Evolutionary conservation across 345 rosid genomes (phyloP).

Genomic region (Carallia pectinifolia): DNA sequence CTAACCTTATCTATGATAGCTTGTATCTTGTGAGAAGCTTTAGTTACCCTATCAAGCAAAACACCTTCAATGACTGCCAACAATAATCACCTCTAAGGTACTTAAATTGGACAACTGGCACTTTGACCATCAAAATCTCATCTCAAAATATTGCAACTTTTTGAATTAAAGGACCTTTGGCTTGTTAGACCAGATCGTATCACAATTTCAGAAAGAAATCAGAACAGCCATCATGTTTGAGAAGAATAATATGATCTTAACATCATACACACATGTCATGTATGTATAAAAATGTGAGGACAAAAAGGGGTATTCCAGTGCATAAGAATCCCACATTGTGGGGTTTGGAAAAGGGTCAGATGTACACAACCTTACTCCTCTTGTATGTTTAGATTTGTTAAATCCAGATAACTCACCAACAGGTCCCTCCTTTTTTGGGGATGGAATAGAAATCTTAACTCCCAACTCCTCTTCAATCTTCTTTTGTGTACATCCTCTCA

Average conservation of each 20-base stretch:
- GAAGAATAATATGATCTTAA: not conserved
- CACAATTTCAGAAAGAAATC: not conserved
- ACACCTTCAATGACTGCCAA: constrained; percentile 70
- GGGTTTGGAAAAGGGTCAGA: too few species aligned
- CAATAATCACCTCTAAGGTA: constrained; percentile 14
- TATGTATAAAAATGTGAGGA: not conserved
- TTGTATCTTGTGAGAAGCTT: constrained; percentile 65
- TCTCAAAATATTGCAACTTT: not conserved
- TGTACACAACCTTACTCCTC: too few species aligned
- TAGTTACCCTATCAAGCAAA: constrained; percentile 55
- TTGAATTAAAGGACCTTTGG: constrained; percentile 1
- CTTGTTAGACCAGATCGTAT: not conserved
- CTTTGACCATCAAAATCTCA: constrained; percentile 1
- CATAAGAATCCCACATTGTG: too few species aligned
- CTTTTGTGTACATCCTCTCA: constrained; percentile 64
- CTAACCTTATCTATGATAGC: constrained; percentile 63
- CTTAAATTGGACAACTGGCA: not conserved
- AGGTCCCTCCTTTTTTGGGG: constrained; percentile 60
- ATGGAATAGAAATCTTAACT: constrained; percentile 66
- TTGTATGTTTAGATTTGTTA: not conserved
- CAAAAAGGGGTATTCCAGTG: too few species aligned
- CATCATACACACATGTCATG: not conserved
- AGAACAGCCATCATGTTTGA: not conserved
- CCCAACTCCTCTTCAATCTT: constrained; percentile 74
- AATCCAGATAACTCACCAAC: constrained; percentile 47